Evolutionary conservation across 352 stramenopile species (phyloP), one percentile per base, ranked within the genome.

Genomic region (Pythium dissotocum): DNA sequence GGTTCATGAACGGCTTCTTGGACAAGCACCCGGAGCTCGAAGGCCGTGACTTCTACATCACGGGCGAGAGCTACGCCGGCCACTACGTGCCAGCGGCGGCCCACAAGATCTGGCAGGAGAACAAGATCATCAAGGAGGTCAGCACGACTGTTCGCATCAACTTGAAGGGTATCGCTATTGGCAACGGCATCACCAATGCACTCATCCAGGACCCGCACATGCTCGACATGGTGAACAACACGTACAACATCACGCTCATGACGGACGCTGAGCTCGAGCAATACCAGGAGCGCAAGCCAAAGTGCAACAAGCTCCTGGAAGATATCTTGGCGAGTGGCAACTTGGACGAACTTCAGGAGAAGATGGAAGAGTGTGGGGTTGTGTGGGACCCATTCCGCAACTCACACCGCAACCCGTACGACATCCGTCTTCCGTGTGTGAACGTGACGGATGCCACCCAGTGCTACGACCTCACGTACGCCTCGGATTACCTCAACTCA

Each of bases 381-480:
- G 58, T 89, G 18, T 55, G 83, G 10, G 10, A 53, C 0, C 85
- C 84, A 7, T 88, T 87, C 59, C 77, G 69, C 16, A 71, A 69
- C 28, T 76, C 81, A 0, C 72, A 75, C 46, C 78, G 81, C 33
- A 93, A 94, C 64, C 82, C 80, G 38, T 94, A 94, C 68, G 86
- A 95, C 60, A 89, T 95, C 21, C 83, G 87, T 13, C 26, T 85
- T 51, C 18, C 65, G 8, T 94, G 85, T 59, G 54, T 59, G 12
- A 67, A 78, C 42, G 73, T 80, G 21, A 62, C 84, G 30, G 63
- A 82, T n/a, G 82, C 77, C 30, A 52, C 24, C 9, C 18, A 63
- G 21, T 91, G 86, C 68, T 87, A 84, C 60, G 71, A 90, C 58
- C 75, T 88, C 18, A 63, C 44, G 12, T 40, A 40, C 21, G 21